Conservation (phyloP, 352 stramenopile genomes). For the Lagenidium giganteum region DNA sequence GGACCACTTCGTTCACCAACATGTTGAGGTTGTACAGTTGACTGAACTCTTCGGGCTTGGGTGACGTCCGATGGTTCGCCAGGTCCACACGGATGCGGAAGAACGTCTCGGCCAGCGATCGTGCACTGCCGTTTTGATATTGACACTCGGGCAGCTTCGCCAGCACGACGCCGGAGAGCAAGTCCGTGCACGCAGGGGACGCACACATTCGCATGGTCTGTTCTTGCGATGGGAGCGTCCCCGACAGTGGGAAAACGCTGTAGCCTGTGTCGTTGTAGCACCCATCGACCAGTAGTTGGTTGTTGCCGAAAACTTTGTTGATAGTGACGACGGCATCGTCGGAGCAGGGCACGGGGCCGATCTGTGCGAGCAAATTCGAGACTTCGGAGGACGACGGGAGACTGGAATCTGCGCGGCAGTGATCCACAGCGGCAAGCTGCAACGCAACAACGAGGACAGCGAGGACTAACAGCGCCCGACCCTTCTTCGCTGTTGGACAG, state of each 20-base stretch:
- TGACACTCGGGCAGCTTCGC: constrained; percentile 25
- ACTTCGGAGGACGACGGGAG: no score
- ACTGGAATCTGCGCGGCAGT: no score
- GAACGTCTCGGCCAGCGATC: constrained; percentile 20
- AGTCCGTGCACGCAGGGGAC: constrained; percentile 20
- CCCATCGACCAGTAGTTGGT: constrained; percentile 15
- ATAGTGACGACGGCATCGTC: constrained; percentile 7
- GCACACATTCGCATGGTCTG: constrained; percentile 14
- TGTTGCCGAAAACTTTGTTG: constrained; percentile 13
- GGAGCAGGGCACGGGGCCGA: constrained; percentile 11
- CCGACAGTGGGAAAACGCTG: constrained; percentile 14
- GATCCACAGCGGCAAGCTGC: no score
- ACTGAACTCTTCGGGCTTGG: constrained; percentile 15
- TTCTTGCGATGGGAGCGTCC: constrained; percentile 9
- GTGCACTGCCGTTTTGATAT: constrained; percentile 14
- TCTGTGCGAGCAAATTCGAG: constrained; percentile 13
- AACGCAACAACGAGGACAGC: no score
- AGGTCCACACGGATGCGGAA: constrained; percentile 22
- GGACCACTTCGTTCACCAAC: constrained; percentile 23
- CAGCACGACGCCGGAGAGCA: constrained; percentile 22
- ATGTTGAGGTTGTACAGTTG: constrained; percentile 24
- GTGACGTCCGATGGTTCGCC: constrained; percentile 5
- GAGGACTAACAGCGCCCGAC: no score
- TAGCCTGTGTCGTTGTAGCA: constrained; percentile 21
- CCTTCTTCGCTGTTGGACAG: no score